phyloP scores from a whole-genome alignment of 345 rosid genomes.

The Salix arbutifolia region DNA sequence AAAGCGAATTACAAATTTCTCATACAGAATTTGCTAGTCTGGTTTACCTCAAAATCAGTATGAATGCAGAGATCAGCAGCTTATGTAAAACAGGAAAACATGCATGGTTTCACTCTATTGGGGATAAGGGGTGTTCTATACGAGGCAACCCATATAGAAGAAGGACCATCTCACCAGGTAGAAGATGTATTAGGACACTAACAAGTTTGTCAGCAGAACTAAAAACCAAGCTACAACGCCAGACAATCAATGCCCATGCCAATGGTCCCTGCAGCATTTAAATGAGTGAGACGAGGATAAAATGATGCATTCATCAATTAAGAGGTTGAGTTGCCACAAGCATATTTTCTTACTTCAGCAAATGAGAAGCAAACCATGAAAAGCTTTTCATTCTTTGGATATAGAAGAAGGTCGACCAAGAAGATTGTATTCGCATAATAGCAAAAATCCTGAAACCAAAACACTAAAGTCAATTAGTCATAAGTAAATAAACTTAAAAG shows the following conservation, averaged over 20 bases:
- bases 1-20: not conserved
- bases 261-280: constrained; percentile 70
- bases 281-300: constrained; percentile 5
- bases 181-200: constrained; percentile 94
- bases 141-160: not conserved
- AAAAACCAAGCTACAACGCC: constrained; percentile 98
- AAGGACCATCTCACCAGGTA: constrained; percentile 65
- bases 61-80: not conserved
- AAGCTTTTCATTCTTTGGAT: constrained; percentile 79
- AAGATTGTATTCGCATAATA: constrained; percentile 95
- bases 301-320: constrained; percentile 6
- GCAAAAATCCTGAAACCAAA: constrained; percentile 72
- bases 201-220: constrained; percentile 89
- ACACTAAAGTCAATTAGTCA: not conserved
- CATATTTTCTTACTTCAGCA: constrained; percentile 63
- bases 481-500: not conserved
- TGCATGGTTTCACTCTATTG: not conserved
- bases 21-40: not conserved
- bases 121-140: not conserved
- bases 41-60: not conserved
- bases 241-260: constrained; percentile 93
- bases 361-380: constrained; percentile 98
- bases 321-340: constrained; percentile 2
- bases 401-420: constrained; percentile 76
- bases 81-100: not conserved